Evolutionary conservation across 2,329 filamentous ascomycete genomes (phyloP).

Genomic region (Ophiostoma angusticollis): DNA sequence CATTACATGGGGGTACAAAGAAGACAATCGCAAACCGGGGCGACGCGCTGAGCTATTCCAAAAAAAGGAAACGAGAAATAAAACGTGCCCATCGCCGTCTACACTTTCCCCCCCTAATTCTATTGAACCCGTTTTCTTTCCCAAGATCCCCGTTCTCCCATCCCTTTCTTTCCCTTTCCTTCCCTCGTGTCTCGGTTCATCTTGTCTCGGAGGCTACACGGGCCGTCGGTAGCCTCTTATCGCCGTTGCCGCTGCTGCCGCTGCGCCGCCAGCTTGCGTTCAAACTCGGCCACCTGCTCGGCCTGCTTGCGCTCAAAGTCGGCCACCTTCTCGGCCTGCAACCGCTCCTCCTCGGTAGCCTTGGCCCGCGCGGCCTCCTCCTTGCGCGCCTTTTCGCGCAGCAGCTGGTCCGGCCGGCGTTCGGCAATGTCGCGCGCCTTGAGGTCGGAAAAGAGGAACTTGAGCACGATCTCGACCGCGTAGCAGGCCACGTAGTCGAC

Average conservation of each 20-base stretch:
- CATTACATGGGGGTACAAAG: no score
- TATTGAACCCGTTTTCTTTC: neutral
- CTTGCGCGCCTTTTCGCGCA: slow-evolving; percentile 59
- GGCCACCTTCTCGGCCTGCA: slow-evolving; percentile 40
- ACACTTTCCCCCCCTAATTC: neutral
- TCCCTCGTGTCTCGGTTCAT: neutral
- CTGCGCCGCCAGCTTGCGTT: slow-evolving; percentile 2
- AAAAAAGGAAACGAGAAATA: neutral
- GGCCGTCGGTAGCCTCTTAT: no score
- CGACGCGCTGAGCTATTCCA: no score
- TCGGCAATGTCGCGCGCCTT: slow-evolving; percentile 86
- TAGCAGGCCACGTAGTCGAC: slow-evolving; percentile 81
- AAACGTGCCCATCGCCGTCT: no score
- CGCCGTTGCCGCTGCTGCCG: slow-evolving; percentile 23
- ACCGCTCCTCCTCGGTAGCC: slow-evolving; percentile 38
- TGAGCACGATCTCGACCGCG: slow-evolving; percentile 74
- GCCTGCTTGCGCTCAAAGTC: slow-evolving; percentile 47
- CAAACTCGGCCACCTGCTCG: slow-evolving; percentile 24
- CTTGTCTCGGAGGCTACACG: no score
- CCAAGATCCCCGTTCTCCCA: neutral
- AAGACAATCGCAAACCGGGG: no score
- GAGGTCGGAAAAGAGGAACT: slow-evolving; percentile 79
- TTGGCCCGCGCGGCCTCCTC: slow-evolving; percentile 39
- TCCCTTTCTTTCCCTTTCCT: neutral
- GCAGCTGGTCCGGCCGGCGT: slow-evolving; percentile 73